These are phyloP conservation scores for Perilla frutescens DNA, from an alignment of 257 asterid genomes.

Conservation along the genomic window DNA sequence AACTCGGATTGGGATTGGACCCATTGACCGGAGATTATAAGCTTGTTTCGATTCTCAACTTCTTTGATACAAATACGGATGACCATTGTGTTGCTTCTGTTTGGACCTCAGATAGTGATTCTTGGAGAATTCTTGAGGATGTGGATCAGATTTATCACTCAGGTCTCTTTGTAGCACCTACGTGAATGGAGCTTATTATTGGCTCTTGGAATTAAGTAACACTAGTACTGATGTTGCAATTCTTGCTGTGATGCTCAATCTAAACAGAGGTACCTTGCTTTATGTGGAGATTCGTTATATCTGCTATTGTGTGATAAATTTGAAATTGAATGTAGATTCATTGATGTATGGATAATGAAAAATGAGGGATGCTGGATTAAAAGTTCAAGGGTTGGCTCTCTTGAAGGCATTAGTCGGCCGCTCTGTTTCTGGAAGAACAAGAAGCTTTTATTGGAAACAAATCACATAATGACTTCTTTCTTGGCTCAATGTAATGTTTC, in stretches of 20 bases:
- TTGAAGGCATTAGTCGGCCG: constrained; percentile 30
- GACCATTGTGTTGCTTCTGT: constrained; percentile 35
- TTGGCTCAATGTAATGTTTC: constrained; percentile 33
- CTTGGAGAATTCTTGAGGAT: constrained; percentile 52
- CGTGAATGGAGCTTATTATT: too few species aligned
- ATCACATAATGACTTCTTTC: constrained; percentile 1
- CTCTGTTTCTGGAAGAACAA: constrained; percentile 46
- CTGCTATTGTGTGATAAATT: constrained; percentile 7
- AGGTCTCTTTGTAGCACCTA: background rate
- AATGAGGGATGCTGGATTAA: constrained; percentile 47
- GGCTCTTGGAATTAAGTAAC: too few species aligned
- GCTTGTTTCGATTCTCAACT: constrained; percentile 45
- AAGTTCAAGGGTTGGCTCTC: constrained; percentile 40
- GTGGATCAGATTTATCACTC: constrained; percentile 30
- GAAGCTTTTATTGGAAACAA: constrained; percentile 42
- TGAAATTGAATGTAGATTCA: background rate
- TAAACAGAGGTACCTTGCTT: constrained; percentile 38
- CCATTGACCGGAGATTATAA: constrained; percentile 45
- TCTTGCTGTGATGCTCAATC: constrained; percentile 29
- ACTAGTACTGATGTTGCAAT: too few species aligned
- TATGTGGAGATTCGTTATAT: constrained; percentile 46
- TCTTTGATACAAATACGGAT: constrained; percentile 41
- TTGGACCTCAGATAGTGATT: constrained; percentile 46
- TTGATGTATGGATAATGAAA: constrained; percentile 53
- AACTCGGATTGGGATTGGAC: too few species aligned